These are phyloP conservation scores for Hypomontagnella submonticulosa DNA, from an alignment of 495 filamentous ascomycete species.

Conservation along the genomic window DNA sequence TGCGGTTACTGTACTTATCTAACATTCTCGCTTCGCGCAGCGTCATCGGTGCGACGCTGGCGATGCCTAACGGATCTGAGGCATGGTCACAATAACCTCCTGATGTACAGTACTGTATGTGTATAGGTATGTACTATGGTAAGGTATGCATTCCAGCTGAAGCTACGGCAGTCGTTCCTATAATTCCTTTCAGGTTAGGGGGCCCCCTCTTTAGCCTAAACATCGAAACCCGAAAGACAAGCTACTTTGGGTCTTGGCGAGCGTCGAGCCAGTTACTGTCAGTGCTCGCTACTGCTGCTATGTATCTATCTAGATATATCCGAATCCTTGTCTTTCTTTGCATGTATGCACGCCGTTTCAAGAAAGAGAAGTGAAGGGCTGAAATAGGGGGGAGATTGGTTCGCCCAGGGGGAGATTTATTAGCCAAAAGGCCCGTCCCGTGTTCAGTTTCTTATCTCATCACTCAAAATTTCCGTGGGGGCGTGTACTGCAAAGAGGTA, in stretches of 20 bases:
- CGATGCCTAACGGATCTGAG: constrained; percentile 30
- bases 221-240: constrained; percentile 23
- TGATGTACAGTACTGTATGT: constrained; percentile 9
- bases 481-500: constrained; percentile 3
- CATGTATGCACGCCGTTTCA: background rate
- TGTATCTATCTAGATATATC: background rate
- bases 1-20: constrained; percentile 7
- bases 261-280: constrained; percentile 10
- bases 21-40: constrained; percentile 12
- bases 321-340: constrained; percentile 14
- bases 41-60: constrained; percentile 40
- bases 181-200: constrained; percentile 14
- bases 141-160: constrained; percentile 15
- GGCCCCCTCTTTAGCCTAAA: constrained; percentile 34
- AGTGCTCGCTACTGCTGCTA: background rate
- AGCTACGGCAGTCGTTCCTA: constrained; percentile 13
- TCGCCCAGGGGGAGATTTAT: background rate
- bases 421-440: constrained; percentile 36
- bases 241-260: constrained; percentile 22
- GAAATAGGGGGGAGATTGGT: constrained; percentile 4
- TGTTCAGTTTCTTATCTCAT: constrained; percentile 38
- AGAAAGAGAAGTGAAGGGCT: background rate
- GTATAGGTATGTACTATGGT: no score
- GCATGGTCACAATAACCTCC: constrained; percentile 33
- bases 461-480: constrained; percentile 32